Conservation (phyloP, 345 rosid species). For the Barbarea vulgaris region DNA sequence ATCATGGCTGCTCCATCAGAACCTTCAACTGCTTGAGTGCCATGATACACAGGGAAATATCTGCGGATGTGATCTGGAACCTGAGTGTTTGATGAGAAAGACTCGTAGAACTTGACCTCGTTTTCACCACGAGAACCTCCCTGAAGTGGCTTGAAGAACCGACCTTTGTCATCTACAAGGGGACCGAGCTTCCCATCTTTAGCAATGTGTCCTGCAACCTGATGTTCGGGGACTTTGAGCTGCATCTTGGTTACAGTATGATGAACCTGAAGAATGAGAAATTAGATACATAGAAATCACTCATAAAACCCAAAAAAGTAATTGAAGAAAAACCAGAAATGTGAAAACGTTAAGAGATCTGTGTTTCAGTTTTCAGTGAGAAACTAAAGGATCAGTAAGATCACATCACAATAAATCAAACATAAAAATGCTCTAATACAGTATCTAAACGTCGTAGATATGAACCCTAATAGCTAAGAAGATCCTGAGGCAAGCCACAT, state of each 20-base stretch:
- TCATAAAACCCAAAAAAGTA: not conserved
- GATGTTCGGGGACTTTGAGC: constrained; percentile 84
- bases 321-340: not conserved
- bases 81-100: constrained; percentile 57
- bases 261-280: constrained; percentile 27
- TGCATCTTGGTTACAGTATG: constrained; percentile 47
- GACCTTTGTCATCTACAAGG: constrained; percentile 76
- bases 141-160: constrained; percentile 91
- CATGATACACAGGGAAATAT: constrained; percentile 72
- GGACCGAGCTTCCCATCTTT: constrained; percentile 69
- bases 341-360: not conserved
- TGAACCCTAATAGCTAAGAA: not conserved
- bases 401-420: not conserved
- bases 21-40: constrained; percentile 71
- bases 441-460: not conserved
- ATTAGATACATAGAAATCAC: constrained; percentile 20
- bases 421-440: not conserved
- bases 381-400: not conserved
- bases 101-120: constrained; percentile 72
- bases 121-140: constrained; percentile 63
- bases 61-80: constrained; percentile 69
- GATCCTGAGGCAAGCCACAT: constrained; percentile 24
- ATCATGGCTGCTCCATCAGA: constrained; percentile 79
- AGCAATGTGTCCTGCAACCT: constrained; percentile 94
- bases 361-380: not conserved